Conservation (phyloP, 768 basidiomycete genomes). For the Tylopilus intermedius region DNA sequence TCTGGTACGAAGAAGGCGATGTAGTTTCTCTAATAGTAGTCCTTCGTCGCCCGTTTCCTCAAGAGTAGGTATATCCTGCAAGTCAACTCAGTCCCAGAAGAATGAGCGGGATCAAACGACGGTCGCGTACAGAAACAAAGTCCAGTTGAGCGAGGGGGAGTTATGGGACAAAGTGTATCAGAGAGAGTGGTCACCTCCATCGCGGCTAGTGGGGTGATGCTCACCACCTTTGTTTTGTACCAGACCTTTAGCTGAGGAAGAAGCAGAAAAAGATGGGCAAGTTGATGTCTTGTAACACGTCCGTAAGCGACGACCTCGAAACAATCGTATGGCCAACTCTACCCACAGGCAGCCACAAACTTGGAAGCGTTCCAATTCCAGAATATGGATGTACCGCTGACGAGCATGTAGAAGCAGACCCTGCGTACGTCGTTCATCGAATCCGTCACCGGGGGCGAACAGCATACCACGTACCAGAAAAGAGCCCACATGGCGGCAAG, state of each 20-base stretch:
- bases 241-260: constrained; percentile 42
- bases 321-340: background rate
- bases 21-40: constrained; percentile 7
- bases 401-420: constrained; percentile 48
- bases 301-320: background rate
- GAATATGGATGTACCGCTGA: constrained; percentile 57
- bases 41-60: constrained; percentile 57
- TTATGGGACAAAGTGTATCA: constrained; percentile 1
- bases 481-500: constrained; percentile 68
- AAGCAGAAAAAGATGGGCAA: constrained; percentile 40
- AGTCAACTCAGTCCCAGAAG: background rate
- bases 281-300: constrained; percentile 34
- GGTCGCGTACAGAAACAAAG: constrained; percentile 52
- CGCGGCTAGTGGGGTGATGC: background rate
- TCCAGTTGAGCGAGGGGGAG: constrained; percentile 51
- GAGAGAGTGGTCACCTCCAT: background rate
- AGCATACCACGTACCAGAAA: constrained; percentile 49
- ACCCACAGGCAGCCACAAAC: constrained; percentile 43
- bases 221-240: constrained; percentile 21
- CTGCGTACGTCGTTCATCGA: background rate
- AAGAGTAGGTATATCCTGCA: constrained; percentile 58
- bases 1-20: too few species aligned
- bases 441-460: constrained; percentile 1
- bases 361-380: constrained; percentile 52
- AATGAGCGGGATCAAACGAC: background rate